Base-by-base conservation (phyloP, 768 basidiomycete genomes). In the Gelatoporia subvermispora region DNA sequence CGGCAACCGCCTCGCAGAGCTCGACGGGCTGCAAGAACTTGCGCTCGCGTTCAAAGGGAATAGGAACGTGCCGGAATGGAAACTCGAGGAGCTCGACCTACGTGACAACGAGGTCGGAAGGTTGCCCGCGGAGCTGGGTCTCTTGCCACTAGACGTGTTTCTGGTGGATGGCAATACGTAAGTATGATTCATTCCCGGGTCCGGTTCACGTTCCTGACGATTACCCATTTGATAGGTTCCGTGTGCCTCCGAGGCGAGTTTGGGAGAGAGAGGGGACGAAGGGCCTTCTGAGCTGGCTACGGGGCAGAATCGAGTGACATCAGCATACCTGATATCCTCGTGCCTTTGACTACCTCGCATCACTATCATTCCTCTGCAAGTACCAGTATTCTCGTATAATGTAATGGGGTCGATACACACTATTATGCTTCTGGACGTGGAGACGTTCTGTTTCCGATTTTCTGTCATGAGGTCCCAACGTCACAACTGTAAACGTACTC, bases 231-330 rank as follows among this genome's bases (percentile, higher is more conserved):
- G 3, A 37, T 43, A 90, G 88, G 13, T 93, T 93, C 72, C 84
- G 89, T 23, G 81, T 89, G 17, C 89, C 89, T 0, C 80, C 83
- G 49, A 72, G 89, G 52, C 73, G 84, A 18, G 82, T 93, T 9
- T 93, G 89, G 89, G 90, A 92, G 62, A 72, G 88, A 40, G 89
- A 92, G 59, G 89, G 88, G 2, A 90, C 88, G 17, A 89, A 86
- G 56, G 88, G 89, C 2, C 58, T 91, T 46, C 58, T 90, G 68
- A 82, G 76, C 50, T 92, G 88, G 88, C 63, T 92, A 58, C 74
- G 84, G 45, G 85, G 84, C 16, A 74, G 88, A 52, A 75, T 90
- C 40, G 85, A 88, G 54, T 82, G 58, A 69, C 35, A 36, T n/a
- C n/a, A n/a, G n/a, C n/a, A n/a, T n/a, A n/a, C n/a, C n/a, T n/a